These are phyloP conservation scores for Spizellomyces punctatus DNA, from an alignment of 192 early-diverging fungal genomes.

Conservation along the genomic window DNA sequence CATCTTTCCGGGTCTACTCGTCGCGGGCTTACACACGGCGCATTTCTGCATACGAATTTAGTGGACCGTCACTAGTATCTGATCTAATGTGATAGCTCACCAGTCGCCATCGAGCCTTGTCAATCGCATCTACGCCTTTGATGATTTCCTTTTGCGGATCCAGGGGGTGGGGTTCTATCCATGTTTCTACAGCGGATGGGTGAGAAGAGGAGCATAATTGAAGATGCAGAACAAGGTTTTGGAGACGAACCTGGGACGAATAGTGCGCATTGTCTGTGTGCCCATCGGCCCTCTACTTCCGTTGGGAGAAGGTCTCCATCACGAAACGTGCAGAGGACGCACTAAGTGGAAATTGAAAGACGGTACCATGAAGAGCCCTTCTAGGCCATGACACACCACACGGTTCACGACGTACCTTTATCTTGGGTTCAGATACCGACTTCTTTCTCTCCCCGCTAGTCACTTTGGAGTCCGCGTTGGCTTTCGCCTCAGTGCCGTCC, in stretches of 20 bases:
- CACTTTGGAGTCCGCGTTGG: neutral
- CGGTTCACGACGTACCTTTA: too few species aligned
- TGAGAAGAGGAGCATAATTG: neutral
- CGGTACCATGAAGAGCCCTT: neutral
- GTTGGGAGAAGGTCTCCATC: slow-evolving; percentile 1
- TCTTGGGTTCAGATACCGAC: too few species aligned
- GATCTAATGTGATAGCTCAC: slow-evolving; percentile 5
- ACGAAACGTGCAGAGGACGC: neutral
- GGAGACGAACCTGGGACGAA: slow-evolving; percentile 23
- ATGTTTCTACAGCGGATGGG: slow-evolving; percentile 9
- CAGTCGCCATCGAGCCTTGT: slow-evolving; percentile 51
- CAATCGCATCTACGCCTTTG: slow-evolving; percentile 39
- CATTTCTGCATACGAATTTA: slow-evolving; percentile 40
- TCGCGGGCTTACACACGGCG: slow-evolving; percentile 40
- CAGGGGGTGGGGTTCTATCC: slow-evolving; percentile 15
- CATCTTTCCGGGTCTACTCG: neutral
- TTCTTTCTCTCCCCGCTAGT: neutral
- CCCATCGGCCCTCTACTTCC: slow-evolving; percentile 15
- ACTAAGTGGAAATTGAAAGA: neutral
- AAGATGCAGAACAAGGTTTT: neutral
- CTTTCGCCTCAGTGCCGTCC: neutral
- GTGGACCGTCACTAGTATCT: slow-evolving; percentile 2
- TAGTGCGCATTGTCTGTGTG: slow-evolving; percentile 34
- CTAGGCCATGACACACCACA: too few species aligned
- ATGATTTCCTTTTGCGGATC: slow-evolving; percentile 32